Base-by-base conservation (phyloP, 2,329 filamentous ascomycete genomes). In the Leptographium lundbergii region DNA sequence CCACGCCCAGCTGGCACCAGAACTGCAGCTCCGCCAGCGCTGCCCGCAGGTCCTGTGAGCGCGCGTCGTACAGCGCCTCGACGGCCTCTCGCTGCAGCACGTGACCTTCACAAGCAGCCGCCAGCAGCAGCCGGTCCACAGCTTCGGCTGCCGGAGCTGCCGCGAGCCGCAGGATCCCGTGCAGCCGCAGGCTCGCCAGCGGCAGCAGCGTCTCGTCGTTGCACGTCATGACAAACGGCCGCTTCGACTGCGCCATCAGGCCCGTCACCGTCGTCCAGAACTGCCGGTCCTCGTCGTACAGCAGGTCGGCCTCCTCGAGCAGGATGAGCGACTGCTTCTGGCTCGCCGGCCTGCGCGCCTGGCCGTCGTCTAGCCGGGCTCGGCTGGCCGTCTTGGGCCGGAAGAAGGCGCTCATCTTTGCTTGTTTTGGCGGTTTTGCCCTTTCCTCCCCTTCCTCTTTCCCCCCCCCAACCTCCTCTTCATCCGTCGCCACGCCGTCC, bases 1-100 rank as follows among this genome's bases (percentile, higher is more conserved):
- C 95, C 11, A 99, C 84, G 0, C 87, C 90, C 72, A 97, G 91
- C 69, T 99, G 94, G 69, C 95, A 99, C 92, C 92, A 99, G 69
- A 95, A 94, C 69, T 95, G 86, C 32, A 99, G 79, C 62, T 97
- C 91, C 59, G 81, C 85, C 55, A 99, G 82, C 2, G 87, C 85
- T 25, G 86, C 89, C 58, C 94, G 85, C 14, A 99, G 74, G 69
- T 99, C 94, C 32, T 79, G 73, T 2, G 78, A 70, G 57, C 88
- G 86, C 17, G 82, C 82, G 57, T 79, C 76, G 67, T 91, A 96
- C 2, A 99, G 77, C 7, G 81, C 75, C 57, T 79, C 76, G 0
- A 95, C 79, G 0, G 89, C 82, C 29, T 81, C 70, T 48, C 89
- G 81, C 47, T 78, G 73, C 14, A 99, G 74, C 1, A 89, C 73